phyloP scores from a whole-genome alignment of 352 stramenopile genomes.

The Phytophthora foliorum region DNA sequence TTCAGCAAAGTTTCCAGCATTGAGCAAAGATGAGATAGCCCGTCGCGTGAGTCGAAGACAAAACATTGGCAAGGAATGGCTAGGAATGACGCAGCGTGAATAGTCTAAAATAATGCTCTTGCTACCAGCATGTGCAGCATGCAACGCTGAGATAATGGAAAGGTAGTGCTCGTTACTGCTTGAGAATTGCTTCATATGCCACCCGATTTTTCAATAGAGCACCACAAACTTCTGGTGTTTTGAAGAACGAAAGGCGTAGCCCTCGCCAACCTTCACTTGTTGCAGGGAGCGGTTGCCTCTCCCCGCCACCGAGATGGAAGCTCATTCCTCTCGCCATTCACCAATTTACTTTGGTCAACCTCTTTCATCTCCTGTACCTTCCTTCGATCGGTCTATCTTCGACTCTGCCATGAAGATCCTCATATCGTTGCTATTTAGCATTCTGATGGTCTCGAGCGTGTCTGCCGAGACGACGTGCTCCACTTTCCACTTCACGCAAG shows the following conservation, averaged over 20 bases:
- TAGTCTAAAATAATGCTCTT: not conserved
- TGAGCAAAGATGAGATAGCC: not conserved
- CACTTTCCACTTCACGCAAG: slow-evolving; percentile 28
- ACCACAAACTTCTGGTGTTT: slow-evolving; percentile 10
- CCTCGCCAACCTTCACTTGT: not conserved
- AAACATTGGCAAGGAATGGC: slow-evolving; percentile 7
- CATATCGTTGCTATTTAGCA: slow-evolving; percentile 14
- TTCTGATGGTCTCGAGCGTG: slow-evolving; percentile 14
- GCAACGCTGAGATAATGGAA: slow-evolving; percentile 12
- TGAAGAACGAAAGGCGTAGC: not conserved
- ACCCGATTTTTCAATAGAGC: slow-evolving; percentile 16
- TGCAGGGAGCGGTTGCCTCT: not conserved
- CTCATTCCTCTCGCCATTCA: slow-evolving; percentile 12
- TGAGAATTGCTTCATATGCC: slow-evolving; percentile 4
- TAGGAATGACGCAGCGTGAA: not conserved
- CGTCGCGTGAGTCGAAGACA: not conserved
- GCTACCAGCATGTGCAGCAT: slow-evolving; percentile 18
- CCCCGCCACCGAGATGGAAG: slow-evolving; percentile 4
- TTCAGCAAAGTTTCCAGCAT: not conserved
- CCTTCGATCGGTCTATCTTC: not conserved
- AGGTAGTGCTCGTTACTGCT: slow-evolving; percentile 12
- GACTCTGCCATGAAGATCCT: slow-evolving; percentile 23
- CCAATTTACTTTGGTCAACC: slow-evolving; percentile 25
- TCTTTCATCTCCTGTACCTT: not conserved
- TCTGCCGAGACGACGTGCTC: slow-evolving; percentile 27